Base-by-base conservation (phyloP, 371 early-diverging fungal genomes). In the Chytridium lagenaria region DNA sequence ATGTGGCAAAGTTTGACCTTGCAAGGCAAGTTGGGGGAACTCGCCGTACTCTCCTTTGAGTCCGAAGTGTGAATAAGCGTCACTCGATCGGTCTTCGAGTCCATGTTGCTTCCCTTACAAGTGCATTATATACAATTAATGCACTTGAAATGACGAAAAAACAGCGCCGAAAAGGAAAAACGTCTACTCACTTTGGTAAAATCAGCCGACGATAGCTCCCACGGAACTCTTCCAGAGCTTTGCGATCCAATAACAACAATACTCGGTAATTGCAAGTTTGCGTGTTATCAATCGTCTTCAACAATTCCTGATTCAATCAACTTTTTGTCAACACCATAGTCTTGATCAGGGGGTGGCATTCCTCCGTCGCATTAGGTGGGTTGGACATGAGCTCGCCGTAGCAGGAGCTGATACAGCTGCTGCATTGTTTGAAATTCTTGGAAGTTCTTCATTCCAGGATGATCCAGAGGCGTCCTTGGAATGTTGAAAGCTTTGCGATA, bases 201-300 rank as follows among this genome's bases (percentile, higher is more conserved):
- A 99, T 96, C 79, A 93, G 26, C 99, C 98, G 3, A 99, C 96
- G 78, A 99, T 96, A n/a, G 98, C 95, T 80, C 99, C 99, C 30
- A 99, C 98, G 0, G 98, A 98, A 75, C 95, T 96, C 82, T 99
- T 99, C 52, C 99, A 16, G 95, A 93, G 80, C 96, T 95, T 80
- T 99, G 99, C 15, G 96, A 92, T 0, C 99, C 99, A 74, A 99
- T 89, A 2, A 98, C 99, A 36, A 99, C 98, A 70, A 99, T 98
- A 80, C 94, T 93, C 0, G 99, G 99, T 26, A 99, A 79, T 68
- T 90, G 89, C 65, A 97, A 72, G 34, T 73, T 75, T 1, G 74
- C n/a, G 69, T 67, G 37, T 68, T 74, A 67, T 81, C 76, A 70
- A 96, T 91, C 0, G 93, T 89, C 77, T 94, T 93, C 39, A 98